Evolutionary conservation across 2,329 filamentous ascomycete genomes (phyloP), one percentile per base, ranked within the genome.

Genomic region (Calonectria henricotiae): DNA sequence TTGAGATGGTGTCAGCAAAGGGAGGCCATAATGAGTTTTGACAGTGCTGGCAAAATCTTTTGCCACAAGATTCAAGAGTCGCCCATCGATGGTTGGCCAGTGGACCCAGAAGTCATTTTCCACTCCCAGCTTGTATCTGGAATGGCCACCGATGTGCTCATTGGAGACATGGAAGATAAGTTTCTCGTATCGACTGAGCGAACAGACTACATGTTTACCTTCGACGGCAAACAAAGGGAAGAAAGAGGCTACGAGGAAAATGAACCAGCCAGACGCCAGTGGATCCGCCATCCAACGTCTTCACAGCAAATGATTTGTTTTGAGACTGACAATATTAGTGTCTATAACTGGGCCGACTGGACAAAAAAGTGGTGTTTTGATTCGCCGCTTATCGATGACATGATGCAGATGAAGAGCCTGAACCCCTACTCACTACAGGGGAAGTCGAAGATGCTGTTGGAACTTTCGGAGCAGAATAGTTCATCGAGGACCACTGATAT

Each of bases 121-220:
- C 70, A 73, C 69, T 70, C 70, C 35, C 64, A 71, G n/a, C 73
- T 80, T n/a, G 68, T 79, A 8, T 75, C 69, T 37, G 68, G 69
- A 5, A 70, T 71, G 39, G 70, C 79, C 46, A 70, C 71, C 9
- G 75, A 79, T 62, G 68, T 78, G 23, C 61, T 81, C 51, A 67
- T 76, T 20, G 73, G 67, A 66, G 77, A 79, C 23, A 35, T 27
- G 20, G 71, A 68, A 15, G 71, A 68, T 1, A 81, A 77, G 41
- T 79, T 81, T 46, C 60, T 82, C 44, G 37, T 82, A 41, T 79
- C 80, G 15, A 81, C 80, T 61, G 73, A 71, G 15, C 71, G 79
- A 62, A 78, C 79, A 13, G 79, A 81, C 61, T 68, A 79, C 65
- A 61, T 82, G 30, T 79, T 78, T 70, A 75, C 49, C 69, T 69